Evolutionary conservation across 768 basidiomycete species (phyloP).

Genomic region (Suillus sp.): DNA sequence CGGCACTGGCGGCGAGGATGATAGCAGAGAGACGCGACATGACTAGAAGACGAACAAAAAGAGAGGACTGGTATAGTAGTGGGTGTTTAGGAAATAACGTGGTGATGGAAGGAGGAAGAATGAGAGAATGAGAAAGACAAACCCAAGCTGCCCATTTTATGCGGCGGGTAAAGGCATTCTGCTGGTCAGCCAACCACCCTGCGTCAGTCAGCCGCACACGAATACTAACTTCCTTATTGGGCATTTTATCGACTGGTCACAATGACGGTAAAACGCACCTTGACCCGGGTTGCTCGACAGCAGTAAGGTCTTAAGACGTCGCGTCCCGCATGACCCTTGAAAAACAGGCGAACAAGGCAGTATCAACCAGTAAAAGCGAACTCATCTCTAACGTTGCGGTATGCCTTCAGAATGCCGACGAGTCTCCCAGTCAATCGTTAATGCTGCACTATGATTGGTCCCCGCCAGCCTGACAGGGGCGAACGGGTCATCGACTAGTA

Average conservation of each 20-base stretch:
- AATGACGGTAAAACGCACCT: background rate
- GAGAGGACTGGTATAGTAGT: constrained; percentile 5
- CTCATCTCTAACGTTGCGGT: background rate
- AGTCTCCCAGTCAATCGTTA: background rate
- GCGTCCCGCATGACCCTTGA: background rate
- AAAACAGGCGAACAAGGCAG: background rate
- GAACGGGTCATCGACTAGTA: background rate
- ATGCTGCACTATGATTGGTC: constrained; percentile 4
- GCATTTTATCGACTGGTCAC: background rate
- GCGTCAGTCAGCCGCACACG: constrained; percentile 12
- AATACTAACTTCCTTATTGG: constrained; percentile 21
- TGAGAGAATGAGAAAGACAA: constrained; percentile 19
- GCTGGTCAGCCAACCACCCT: constrained; percentile 28
- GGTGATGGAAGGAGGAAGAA: constrained; percentile 43
- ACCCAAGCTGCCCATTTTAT: constrained; percentile 28
- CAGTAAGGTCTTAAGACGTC: background rate
- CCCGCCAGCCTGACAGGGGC: background rate
- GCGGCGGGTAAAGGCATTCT: constrained; percentile 19
- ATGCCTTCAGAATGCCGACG: background rate
- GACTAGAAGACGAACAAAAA: constrained; percentile 12
- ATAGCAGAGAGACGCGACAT: constrained; percentile 30
- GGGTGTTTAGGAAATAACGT: constrained; percentile 29
- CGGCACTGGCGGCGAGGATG: constrained; percentile 28
- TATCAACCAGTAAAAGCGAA: background rate
- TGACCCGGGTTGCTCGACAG: background rate